phyloP scores from a whole-genome alignment of 768 basidiomycete species.

The Trametes cingulata region DNA sequence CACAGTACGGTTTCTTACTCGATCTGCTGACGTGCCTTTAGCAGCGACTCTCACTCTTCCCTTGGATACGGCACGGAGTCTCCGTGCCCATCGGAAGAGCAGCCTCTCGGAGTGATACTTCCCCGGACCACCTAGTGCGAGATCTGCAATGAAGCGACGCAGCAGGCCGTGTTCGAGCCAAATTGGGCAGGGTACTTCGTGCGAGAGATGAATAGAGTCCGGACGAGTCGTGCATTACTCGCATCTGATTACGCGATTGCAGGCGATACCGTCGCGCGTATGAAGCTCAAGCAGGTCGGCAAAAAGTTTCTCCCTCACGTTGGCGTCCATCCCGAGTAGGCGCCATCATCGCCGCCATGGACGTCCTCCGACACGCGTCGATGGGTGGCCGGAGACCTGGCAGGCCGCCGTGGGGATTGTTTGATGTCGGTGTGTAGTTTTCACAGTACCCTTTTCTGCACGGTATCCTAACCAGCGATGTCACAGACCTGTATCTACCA shows the following conservation, averaged over 20 bases:
- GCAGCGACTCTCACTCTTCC: slow-evolving; percentile 61
- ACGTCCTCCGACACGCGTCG: not conserved
- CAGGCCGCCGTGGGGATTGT: not conserved
- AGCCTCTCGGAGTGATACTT: slow-evolving; percentile 50
- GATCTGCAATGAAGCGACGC: slow-evolving; percentile 57
- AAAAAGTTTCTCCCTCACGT: slow-evolving; percentile 37
- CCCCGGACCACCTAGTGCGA: slow-evolving; percentile 50
- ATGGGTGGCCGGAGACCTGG: not conserved
- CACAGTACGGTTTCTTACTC: slow-evolving; percentile 1
- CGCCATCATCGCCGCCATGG: no score
- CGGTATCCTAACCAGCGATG: no score
- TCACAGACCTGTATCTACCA: no score
- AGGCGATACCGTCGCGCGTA: slow-evolving; percentile 41
- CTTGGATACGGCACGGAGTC: slow-evolving; percentile 26
- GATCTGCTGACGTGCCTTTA: slow-evolving; percentile 24
- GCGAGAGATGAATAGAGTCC: slow-evolving; percentile 1
- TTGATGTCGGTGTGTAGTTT: not conserved
- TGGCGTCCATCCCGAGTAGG: slow-evolving; percentile 24
- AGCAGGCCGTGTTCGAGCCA: slow-evolving; percentile 40
- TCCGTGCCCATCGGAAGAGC: slow-evolving; percentile 35
- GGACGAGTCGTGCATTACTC: slow-evolving; percentile 36
- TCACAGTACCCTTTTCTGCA: no score
- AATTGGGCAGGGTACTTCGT: slow-evolving; percentile 66
- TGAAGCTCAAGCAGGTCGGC: slow-evolving; percentile 36
- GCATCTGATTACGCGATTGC: slow-evolving; percentile 59